Base-by-base conservation (phyloP, 345 rosid genomes). In the Kandelia obovata region DNA sequence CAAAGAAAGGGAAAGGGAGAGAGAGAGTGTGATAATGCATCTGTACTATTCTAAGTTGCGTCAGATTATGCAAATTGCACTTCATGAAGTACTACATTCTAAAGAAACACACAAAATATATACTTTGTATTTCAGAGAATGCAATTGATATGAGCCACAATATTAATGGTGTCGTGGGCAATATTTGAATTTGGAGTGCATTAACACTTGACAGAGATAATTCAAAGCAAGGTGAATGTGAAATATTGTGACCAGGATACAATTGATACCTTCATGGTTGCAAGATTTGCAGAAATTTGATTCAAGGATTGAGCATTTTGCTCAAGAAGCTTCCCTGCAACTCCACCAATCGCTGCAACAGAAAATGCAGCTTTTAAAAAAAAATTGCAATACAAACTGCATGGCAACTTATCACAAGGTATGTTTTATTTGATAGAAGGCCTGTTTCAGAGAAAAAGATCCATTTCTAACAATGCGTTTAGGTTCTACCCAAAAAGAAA, bases 271-370 rank as follows among this genome's bases (percentile, higher is more conserved):
- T 75, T 74, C 61, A 73, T 77, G 34, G 80, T 39, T 59, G 81
- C 69, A 61, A 87, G 66, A 81, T 92, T 92, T 52, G 80, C 73
- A 65, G 81, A 77, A 67, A 92, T 87, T 71, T 82, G 86, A 58
- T 35, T 64, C 16, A 90, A 71, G 53, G 75, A 73, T 59, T 78
- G 82, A 34, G 71, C 69, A 79, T 93, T 93, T 75, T 85, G 84
- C 79, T 84, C 75, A 39, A 87, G 86, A 81, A 90, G 87, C 75
- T 83, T 87, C 17, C 81, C 81, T 3, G 79, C 66, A 31, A 69
- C 58, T 61, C 90, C 93, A 31, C 80, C 86, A 74, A 88, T 77
- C 32, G 73, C 89, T 88, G 85, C 77, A 73, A 71, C n/a, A 67
- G 64, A 66, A n/a, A 66, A 13, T 13, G 39, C 53, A 52, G 57